These are phyloP conservation scores for Vaccinium vitisidaea DNA, from an alignment of 148 eudicot genomes.

Conservation along the genomic window DNA sequence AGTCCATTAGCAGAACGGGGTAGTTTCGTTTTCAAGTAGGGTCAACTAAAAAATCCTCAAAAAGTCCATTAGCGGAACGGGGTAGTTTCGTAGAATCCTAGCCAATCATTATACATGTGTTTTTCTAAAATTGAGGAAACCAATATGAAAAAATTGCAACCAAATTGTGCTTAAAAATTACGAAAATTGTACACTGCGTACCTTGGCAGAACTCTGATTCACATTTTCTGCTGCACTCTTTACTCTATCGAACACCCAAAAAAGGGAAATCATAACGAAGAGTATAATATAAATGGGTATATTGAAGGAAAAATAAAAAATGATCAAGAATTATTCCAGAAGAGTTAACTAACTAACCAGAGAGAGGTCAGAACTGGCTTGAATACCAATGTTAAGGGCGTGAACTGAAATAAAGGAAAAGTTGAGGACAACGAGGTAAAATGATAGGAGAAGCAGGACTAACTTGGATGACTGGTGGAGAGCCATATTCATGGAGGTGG, in stretches of 20 bases:
- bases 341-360: conserved; percentile 29
- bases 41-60: no score
- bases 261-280: neutral
- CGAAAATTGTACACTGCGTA: neutral
- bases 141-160: neutral
- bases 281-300: no score
- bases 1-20: no score
- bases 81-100: no score
- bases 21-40: no score
- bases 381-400: conserved; percentile 54
- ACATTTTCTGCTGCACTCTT: conserved; percentile 55
- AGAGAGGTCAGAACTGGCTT: conserved; percentile 29
- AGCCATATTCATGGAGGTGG: conserved; percentile 14
- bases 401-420: conserved; percentile 22
- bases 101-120: no score
- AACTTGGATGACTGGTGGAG: conserved; percentile 24
- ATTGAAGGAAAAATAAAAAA: neutral
- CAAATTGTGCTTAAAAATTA: neutral
- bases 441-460: neutral
- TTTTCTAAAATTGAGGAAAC: neutral
- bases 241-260: conserved; percentile 27
- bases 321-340: neutral
- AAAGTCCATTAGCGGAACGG: no score
- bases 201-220: conserved; percentile 61
- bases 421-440: conserved; percentile 16